phyloP scores from a whole-genome alignment of 2,329 filamentous ascomycete species.

The Lachnellula cervina region DNA sequence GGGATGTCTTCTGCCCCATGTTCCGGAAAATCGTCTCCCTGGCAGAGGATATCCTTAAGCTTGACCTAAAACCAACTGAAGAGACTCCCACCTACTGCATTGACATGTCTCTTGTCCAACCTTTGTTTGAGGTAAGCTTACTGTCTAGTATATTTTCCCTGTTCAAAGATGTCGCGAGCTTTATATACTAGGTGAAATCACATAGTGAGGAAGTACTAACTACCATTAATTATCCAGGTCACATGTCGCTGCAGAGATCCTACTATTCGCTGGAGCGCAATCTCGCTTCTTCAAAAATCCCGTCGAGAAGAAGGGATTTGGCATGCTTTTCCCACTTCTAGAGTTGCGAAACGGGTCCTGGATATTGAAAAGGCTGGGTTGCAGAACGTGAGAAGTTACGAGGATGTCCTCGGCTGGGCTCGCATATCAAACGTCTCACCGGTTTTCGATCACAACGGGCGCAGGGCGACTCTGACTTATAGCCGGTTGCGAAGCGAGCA shows the following conservation, averaged over 20 bases:
- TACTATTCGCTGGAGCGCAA: slow-evolving; percentile 50
- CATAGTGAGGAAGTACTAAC: no score
- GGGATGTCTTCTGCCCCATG: no score
- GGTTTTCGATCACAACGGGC: not conserved
- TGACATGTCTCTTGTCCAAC: no score
- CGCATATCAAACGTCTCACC: not conserved
- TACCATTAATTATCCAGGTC: slow-evolving; percentile 57
- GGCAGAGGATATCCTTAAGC: no score
- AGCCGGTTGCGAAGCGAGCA: not conserved
- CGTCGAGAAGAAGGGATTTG: slow-evolving; percentile 62
- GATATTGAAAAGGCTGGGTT: slow-evolving; percentile 7
- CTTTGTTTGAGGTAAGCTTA: no score
- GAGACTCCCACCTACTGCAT: no score
- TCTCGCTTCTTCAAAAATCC: slow-evolving; percentile 53
- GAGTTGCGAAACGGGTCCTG: slow-evolving; percentile 8
- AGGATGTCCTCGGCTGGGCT: not conserved
- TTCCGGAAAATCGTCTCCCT: no score
- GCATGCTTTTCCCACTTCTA: slow-evolving; percentile 38
- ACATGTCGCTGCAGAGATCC: slow-evolving; percentile 58
- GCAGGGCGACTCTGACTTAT: not conserved
- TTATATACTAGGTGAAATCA: not conserved
- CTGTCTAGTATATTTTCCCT: not conserved
- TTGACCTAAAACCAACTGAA: no score
- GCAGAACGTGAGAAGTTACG: not conserved
- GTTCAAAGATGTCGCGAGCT: not conserved